Percentiles rank a stretch among this genome's conserved stretches.
Evolutionary conservation across 2,329 filamentous ascomycete genomes (phyloP).

Genomic region (Verticillium dahliae): DNA sequence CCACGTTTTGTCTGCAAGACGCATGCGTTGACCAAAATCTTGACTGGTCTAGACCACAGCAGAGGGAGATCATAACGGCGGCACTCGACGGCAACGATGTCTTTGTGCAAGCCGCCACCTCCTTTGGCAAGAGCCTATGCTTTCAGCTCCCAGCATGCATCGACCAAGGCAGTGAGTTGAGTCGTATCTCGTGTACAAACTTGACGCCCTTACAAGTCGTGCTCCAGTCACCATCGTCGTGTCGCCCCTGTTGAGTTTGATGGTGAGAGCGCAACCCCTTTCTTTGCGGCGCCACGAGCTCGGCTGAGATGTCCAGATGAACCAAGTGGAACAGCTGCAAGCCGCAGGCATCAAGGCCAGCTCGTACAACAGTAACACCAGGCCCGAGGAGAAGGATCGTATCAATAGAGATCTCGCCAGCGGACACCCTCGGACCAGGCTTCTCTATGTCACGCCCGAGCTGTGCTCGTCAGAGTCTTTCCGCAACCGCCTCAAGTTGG

Average conservation of each 20-base stretch:
- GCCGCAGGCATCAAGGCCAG: conserved; percentile 71
- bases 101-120: conserved; percentile 84
- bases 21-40: neutral
- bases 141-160: conserved; percentile 89
- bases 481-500: conserved; percentile 63
- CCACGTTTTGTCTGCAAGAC: neutral
- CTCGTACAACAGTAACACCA: conserved; percentile 80
- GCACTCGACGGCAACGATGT: conserved; percentile 82
- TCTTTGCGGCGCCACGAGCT: neutral
- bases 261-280: conserved; percentile 47
- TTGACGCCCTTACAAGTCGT: neutral
- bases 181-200: neutral
- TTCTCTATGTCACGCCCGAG: conserved; percentile 93
- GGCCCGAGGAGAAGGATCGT: conserved; percentile 52
- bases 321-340: conserved; percentile 79
- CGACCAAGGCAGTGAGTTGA: conserved; percentile 68
- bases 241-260: conserved; percentile 81
- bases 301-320: conserved; percentile 53
- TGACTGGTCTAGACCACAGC: conserved; percentile 56
- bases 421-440: conserved; percentile 73
- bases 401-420: conserved; percentile 80
- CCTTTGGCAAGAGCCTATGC: conserved; percentile 89
- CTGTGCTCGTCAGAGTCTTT: conserved; percentile 74
- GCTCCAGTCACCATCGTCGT: conserved; percentile 76
- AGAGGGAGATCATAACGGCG: conserved; percentile 80